A percentile compares a stretch with the other conserved stretches of the same genome.
These are phyloP conservation scores for Crassisporium funariophilum DNA, from an alignment of 768 basidiomycete species.

Conservation along the genomic window DNA sequence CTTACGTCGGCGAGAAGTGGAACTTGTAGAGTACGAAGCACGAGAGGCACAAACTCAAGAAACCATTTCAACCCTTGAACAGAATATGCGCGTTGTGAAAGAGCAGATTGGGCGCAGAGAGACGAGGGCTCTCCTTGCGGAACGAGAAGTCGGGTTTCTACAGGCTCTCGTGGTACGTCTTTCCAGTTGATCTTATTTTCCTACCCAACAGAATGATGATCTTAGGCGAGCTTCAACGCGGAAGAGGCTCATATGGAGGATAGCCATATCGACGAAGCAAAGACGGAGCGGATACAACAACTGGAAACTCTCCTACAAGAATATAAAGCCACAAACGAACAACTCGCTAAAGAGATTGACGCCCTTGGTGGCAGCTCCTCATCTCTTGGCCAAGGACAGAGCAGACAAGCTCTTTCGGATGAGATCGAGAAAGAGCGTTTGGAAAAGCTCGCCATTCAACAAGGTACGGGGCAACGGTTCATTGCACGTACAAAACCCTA, in stretches of 20 bases:
- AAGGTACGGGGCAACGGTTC: conserved; percentile 38
- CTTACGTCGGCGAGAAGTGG: conserved; percentile 54
- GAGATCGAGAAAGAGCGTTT: conserved; percentile 33
- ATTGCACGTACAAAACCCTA: background rate
- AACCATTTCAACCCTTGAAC: conserved; percentile 34
- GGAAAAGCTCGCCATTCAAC: conserved; percentile 34
- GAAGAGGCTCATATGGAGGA: conserved; percentile 49
- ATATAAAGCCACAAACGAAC: conserved; percentile 51
- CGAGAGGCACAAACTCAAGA: conserved; percentile 39
- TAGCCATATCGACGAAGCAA: conserved; percentile 35
- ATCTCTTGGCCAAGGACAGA: conserved; percentile 22
- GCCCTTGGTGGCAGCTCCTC: conserved; percentile 38
- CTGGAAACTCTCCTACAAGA: conserved; percentile 58
- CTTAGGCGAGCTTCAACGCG: conserved; percentile 62
- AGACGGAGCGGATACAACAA: conserved; percentile 48
- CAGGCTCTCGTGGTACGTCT: conserved; percentile 66
- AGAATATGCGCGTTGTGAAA: conserved; percentile 39
- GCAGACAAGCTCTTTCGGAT: conserved; percentile 37
- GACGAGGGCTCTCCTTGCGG: conserved; percentile 34
- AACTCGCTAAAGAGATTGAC: conserved; percentile 52
- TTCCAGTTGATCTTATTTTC: background rate
- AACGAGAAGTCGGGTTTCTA: conserved; percentile 68
- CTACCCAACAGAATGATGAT: background rate
- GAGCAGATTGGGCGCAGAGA: conserved; percentile 37
- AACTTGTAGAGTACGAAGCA: conserved; percentile 43